phyloP scores from a whole-genome alignment of 164 flowering plant genomes.

The Vitis rupestris region DNA sequence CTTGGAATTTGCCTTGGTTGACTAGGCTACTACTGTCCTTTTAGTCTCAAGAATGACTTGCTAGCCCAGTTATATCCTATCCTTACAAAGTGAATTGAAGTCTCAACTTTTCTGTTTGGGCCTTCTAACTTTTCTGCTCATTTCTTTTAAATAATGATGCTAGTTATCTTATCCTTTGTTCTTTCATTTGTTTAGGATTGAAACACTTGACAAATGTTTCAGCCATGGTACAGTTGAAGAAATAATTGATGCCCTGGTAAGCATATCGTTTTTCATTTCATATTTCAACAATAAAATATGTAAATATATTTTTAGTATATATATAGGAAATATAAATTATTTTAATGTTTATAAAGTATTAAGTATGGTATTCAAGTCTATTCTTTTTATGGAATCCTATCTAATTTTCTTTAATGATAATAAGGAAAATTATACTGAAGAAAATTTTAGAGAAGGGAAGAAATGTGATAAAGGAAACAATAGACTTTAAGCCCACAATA shows the following conservation, averaged over 20 bases:
- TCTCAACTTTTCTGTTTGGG: not conserved
- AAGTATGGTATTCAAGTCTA: no score
- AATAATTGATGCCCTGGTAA: conserved; percentile 43
- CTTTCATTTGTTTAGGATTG: conserved; percentile 30
- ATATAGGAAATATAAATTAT: no score
- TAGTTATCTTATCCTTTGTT: not conserved
- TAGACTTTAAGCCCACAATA: no score
- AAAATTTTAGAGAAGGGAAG: no score
- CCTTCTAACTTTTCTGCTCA: not conserved
- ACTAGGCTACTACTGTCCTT: no score
- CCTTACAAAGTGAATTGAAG: not conserved
- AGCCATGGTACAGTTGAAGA: conserved; percentile 48
- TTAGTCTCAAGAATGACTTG: not conserved
- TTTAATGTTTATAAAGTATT: no score
- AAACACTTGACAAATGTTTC: conserved; percentile 38
- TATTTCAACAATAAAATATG: no score
- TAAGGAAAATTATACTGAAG: no score
- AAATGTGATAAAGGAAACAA: no score
- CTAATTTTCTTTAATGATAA: no score
- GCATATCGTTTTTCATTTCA: not conserved
- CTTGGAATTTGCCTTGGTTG: no score
- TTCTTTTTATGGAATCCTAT: no score
- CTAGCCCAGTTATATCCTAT: not conserved
- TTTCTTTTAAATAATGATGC: not conserved
- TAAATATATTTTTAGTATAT: not conserved